Conservation (phyloP, 306 rosid genomes). For the Castanea sativa region DNA sequence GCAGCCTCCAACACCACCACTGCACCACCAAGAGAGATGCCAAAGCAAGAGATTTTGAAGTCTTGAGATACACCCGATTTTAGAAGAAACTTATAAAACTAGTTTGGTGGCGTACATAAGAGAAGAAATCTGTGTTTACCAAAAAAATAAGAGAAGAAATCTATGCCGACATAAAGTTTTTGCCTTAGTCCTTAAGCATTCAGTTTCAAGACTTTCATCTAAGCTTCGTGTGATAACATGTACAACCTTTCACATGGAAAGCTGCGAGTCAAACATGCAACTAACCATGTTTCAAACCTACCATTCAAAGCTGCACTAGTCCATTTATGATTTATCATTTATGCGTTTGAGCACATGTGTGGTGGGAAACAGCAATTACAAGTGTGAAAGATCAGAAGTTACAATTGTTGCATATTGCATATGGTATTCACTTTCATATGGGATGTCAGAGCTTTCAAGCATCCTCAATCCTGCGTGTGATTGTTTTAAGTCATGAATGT, state of each 20-base stretch:
- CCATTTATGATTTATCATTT: too few species aligned
- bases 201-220: not conserved
- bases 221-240: not conserved
- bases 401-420: too few species aligned
- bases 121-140: not conserved
- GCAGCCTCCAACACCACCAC: not conserved
- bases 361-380: too few species aligned
- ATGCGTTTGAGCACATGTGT: not conserved
- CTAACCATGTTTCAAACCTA: slow-evolving; percentile 30
- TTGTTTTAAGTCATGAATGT: too few species aligned
- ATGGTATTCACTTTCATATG: too few species aligned
- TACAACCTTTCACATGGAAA: not conserved
- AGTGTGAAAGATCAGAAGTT: too few species aligned
- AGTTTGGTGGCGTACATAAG: not conserved
- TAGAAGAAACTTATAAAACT: not conserved
- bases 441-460: too few species aligned
- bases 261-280: slow-evolving; percentile 38
- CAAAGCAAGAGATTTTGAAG: slow-evolving; percentile 12
- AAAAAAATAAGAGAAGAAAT: not conserved
- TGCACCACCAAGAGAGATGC: not conserved
- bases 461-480: too few species aligned
- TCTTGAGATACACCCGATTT: not conserved
- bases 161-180: not conserved
- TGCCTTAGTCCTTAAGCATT: slow-evolving; percentile 17
- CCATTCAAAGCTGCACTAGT: slow-evolving; percentile 12